Base-by-base conservation (phyloP, 2,329 filamentous ascomycete species). In the Xylariaceae sp. region DNA sequence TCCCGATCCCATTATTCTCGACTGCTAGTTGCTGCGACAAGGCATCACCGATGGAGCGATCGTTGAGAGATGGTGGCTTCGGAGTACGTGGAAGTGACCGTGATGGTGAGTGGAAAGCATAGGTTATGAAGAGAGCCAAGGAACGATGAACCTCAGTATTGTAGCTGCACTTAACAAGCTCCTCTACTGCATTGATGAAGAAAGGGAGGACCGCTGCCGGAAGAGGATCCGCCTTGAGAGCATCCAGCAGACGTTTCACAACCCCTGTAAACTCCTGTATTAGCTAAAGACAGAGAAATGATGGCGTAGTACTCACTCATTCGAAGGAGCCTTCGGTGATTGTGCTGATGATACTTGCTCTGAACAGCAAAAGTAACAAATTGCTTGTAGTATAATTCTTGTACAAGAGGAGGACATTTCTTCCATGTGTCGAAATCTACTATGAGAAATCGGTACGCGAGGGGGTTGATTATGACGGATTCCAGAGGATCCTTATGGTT, bases 401-500 rank as follows among this genome's bases (percentile, higher is more conserved):
- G 89, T 0, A 91, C 88, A 16, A 83, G 76, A 5, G 81, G 64
- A 25, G 87, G 84, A 19, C 86, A 87, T 65, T 82, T 84, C 53
- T 92, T 81, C 93, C 93, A 98, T 17, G 92, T 86, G 58, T 96
- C 92, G 54, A 94, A 81, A 65, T 98, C 93, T 43, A 97, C 88
- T 22, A 98, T 75, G 16, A 98, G 74, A 25, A 95, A 85, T 37
- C 93, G 84, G 66, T 97, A 98, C 4, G 92, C 93, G 50, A 98
- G 76, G 0, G 93, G 92, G 58, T 98, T 98, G 55, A 95, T 87
- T 62, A 98, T 94, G 57, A 96, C 88, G 1, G 92, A 96, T 47
- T 92, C 85, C 47, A 89, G 81, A 1, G 90, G 88, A 25, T 83
- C 76, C n/a, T 79, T 71, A 53, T 85, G 83, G 50, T 91, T 84